phyloP scores from a whole-genome alignment of 1,284 basidiomycete species.

The Irpex rosettiformis region DNA sequence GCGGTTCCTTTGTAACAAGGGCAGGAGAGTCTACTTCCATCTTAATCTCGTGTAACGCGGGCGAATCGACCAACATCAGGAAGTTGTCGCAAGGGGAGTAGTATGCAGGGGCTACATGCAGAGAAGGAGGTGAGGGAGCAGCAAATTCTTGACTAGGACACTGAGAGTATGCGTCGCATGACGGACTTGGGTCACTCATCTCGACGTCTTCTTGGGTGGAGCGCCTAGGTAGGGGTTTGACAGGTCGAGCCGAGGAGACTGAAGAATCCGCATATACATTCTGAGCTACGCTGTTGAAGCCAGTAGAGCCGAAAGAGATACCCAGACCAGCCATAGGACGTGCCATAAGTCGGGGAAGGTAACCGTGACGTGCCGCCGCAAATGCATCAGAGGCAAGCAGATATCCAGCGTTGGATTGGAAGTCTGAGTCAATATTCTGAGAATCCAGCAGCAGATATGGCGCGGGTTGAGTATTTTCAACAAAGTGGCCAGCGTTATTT shows the following conservation, averaged over 20 bases:
- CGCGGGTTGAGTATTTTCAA: conserved; percentile 1
- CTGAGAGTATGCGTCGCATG: conserved; percentile 13
- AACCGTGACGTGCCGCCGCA: not conserved
- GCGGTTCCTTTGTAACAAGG: not conserved
- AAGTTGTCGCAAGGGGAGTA: conserved; percentile 9
- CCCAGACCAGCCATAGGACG: conserved; percentile 17
- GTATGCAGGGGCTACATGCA: not conserved
- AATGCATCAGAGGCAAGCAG: not conserved
- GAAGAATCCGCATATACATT: not conserved
- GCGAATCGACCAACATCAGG: conserved; percentile 6
- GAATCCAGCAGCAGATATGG: conserved; percentile 2
- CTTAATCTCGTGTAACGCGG: not conserved
- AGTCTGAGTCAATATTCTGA: conserved; percentile 19
- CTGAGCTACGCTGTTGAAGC: too few relatives aligned
- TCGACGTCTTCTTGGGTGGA: not conserved
- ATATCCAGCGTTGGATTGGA: conserved; percentile 34
- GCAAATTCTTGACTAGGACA: conserved; percentile 14
- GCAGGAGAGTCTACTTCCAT: not conserved
- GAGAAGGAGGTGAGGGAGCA: conserved; percentile 6
- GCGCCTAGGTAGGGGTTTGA: not conserved
- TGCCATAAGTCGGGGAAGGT: not conserved
- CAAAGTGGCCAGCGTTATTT: conserved; percentile 10
- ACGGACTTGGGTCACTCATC: not conserved
- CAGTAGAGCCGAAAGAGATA: conserved; percentile 11
- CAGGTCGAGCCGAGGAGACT: not conserved